phyloP scores from a whole-genome alignment of 2,329 filamentous ascomycete species.

The Diplodia mutila region DNA sequence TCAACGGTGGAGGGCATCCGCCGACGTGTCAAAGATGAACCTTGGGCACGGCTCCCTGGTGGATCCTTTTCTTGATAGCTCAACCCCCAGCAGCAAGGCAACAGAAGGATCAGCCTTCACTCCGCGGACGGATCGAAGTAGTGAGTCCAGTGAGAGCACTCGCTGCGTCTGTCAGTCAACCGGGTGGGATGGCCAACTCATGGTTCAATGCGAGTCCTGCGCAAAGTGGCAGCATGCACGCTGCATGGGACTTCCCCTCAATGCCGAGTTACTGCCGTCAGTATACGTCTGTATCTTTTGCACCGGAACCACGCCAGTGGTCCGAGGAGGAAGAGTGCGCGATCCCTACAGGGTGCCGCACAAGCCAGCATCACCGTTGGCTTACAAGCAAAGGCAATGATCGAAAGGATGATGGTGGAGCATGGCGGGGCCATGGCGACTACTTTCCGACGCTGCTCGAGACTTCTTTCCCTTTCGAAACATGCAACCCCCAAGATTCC shows the following conservation, averaged over 20 bases:
- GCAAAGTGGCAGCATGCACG: slow-evolving; percentile 65
- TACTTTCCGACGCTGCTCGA: not conserved
- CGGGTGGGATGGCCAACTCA: slow-evolving; percentile 57
- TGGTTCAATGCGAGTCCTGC: slow-evolving; percentile 68
- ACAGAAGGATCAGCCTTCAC: slow-evolving; percentile 46
- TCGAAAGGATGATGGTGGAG: not conserved
- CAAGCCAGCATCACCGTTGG: slow-evolving; percentile 5
- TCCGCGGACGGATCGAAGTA: slow-evolving; percentile 58
- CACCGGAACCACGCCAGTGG: slow-evolving; percentile 42
- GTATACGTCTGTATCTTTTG: slow-evolving; percentile 48
- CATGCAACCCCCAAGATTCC: not conserved
- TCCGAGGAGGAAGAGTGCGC: slow-evolving; percentile 39
- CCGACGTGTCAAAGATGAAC: slow-evolving; percentile 35
- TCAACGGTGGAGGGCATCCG: slow-evolving; percentile 50
- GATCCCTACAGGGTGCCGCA: slow-evolving; percentile 29
- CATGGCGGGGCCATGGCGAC: not conserved
- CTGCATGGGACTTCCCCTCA: slow-evolving; percentile 56
- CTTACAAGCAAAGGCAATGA: slow-evolving; percentile 20
- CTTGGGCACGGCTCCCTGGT: slow-evolving; percentile 27
- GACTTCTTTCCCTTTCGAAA: not conserved
- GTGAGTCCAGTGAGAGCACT: slow-evolving; percentile 54
- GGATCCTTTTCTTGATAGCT: slow-evolving; percentile 43
- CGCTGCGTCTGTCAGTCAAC: slow-evolving; percentile 62
- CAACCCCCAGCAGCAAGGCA: slow-evolving; percentile 50
- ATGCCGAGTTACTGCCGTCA: slow-evolving; percentile 49